Percentiles rank a stretch among this genome's conserved stretches.
phyloP scores from a whole-genome alignment of 805 yeast genomes.

The Vanderwaltozyma tropicalis region DNA sequence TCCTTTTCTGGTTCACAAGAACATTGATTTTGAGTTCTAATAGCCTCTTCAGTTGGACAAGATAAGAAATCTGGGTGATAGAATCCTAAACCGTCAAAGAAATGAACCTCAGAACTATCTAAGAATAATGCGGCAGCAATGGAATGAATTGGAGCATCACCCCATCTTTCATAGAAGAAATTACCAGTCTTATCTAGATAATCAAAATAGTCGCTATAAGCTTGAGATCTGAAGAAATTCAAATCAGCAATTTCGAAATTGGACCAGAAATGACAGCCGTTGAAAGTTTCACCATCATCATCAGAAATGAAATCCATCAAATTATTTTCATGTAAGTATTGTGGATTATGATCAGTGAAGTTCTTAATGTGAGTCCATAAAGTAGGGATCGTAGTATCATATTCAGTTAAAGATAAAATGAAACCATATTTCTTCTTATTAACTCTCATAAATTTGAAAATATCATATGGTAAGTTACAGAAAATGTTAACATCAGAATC shows the following conservation, averaged over 20 bases:
- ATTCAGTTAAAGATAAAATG: slow-evolving; percentile 55
- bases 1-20: slow-evolving; percentile 48
- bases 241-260: slow-evolving; percentile 68
- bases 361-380: slow-evolving; percentile 51
- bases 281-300: slow-evolving; percentile 56
- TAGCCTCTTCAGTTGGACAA: slow-evolving; percentile 46
- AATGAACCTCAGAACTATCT: slow-evolving; percentile 49
- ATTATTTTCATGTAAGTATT: slow-evolving; percentile 36
- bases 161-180: slow-evolving; percentile 84
- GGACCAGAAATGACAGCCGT: slow-evolving; percentile 76
- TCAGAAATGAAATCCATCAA: slow-evolving; percentile 50
- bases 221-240: slow-evolving; percentile 50
- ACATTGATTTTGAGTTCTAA: slow-evolving; percentile 51
- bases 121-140: slow-evolving; percentile 58
- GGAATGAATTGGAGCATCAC: slow-evolving; percentile 84
- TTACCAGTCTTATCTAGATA: slow-evolving; percentile 61
- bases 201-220: slow-evolving; percentile 51
- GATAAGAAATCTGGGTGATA: slow-evolving; percentile 57
- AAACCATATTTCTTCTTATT: slow-evolving; percentile 54
- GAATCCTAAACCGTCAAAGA: slow-evolving; percentile 68
- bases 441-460: slow-evolving; percentile 49
- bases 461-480: slow-evolving; percentile 56
- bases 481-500: slow-evolving; percentile 55
- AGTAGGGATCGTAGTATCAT: slow-evolving; percentile 48
- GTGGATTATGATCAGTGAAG: slow-evolving; percentile 35